Evolutionary conservation across 371 early-diverging fungal species (phyloP).

Genomic region (Mortierella sp.): DNA sequence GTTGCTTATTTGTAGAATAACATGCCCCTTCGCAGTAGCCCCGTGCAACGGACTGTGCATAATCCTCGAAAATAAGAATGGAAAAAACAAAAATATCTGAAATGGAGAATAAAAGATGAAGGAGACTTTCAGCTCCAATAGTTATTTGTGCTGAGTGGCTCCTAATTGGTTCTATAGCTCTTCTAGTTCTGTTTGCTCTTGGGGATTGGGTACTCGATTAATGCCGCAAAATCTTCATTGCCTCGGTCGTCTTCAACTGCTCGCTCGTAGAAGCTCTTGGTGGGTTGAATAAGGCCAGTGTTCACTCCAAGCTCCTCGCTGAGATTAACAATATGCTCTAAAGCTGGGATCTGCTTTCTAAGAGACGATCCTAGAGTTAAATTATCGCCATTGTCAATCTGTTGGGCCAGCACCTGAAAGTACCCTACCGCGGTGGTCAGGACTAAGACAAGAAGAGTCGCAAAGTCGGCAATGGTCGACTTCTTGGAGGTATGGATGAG

Average conservation of each 20-base stretch:
- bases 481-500: constrained; percentile 12
- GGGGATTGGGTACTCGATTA: neutral
- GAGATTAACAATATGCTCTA: constrained; percentile 9
- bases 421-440: constrained; percentile 7
- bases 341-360: constrained; percentile 16
- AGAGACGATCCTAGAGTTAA: constrained; percentile 7
- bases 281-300: constrained; percentile 10
- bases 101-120: too few species aligned
- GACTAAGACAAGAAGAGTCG: constrained; percentile 7
- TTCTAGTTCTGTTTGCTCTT: too few species aligned
- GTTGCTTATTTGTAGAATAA: too few species aligned
- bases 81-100: too few species aligned
- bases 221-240: constrained; percentile 7
- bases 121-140: too few species aligned
- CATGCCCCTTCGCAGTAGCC: too few species aligned
- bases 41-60: too few species aligned
- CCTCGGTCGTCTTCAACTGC: constrained; percentile 6
- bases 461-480: constrained; percentile 2
- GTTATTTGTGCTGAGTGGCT: too few species aligned
- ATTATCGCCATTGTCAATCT: constrained; percentile 13
- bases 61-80: too few species aligned
- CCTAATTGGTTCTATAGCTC: too few species aligned
- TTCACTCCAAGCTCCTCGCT: constrained; percentile 10
- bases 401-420: constrained; percentile 7
- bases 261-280: neutral